Evolutionary conservation across 2,329 filamentous ascomycete species (phyloP).

Genomic region (Alternaria viburni): DNA sequence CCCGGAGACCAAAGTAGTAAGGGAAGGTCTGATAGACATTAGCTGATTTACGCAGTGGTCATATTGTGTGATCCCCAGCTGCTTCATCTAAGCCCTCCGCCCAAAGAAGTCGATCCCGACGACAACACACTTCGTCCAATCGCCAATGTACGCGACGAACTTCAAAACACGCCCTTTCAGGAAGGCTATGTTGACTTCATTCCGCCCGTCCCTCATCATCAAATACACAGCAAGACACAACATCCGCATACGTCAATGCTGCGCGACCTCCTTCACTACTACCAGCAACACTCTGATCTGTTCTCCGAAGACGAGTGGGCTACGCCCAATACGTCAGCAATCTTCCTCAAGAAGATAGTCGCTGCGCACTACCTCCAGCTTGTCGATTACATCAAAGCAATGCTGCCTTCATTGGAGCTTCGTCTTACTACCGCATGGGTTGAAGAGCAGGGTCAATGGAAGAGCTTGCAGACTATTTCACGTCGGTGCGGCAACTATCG

Average conservation of each 20-base stretch:
- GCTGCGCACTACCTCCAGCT: conserved; percentile 43
- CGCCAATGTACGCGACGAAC: not conserved
- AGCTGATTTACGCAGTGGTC: conserved; percentile 26
- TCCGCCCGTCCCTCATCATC: conserved; percentile 12
- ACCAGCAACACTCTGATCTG: conserved; percentile 26
- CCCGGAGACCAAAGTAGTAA: not conserved
- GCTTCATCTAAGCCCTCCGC: conserved; percentile 12
- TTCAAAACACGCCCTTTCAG: conserved; percentile 36
- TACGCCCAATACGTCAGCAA: conserved; percentile 25
- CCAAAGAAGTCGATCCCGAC: conserved; percentile 17
- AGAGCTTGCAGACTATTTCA: conserved; percentile 38
- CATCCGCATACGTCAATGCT: conserved; percentile 40
- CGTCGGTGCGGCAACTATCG: conserved; percentile 45
- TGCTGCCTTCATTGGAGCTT: conserved; percentile 43
- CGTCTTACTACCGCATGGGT: conserved; percentile 41
- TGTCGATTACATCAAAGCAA: conserved; percentile 44
- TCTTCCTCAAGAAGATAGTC: conserved; percentile 45
- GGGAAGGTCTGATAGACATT: rapidly evolving
- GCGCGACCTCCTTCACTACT: conserved; percentile 37
- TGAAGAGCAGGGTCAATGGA: conserved; percentile 46
- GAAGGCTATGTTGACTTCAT: conserved; percentile 42
- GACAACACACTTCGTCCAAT: conserved; percentile 3
- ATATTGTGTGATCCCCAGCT: conserved; percentile 44
- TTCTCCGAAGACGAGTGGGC: conserved; percentile 28
- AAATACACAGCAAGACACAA: not conserved